Base-by-base conservation (phyloP, 169 alveolate species). In the Plasmodium adleri region DNA sequence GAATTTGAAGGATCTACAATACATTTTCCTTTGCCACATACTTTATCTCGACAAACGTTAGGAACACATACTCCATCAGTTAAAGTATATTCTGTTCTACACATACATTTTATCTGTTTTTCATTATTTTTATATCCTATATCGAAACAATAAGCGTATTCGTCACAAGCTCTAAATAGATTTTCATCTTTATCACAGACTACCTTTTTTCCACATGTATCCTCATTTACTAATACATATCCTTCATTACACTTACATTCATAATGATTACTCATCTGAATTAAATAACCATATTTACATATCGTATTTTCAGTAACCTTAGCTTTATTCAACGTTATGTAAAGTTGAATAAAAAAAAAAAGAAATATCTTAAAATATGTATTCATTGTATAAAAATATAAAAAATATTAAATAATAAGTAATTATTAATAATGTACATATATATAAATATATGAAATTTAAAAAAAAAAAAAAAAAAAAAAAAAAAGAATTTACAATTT, bases 1-100 rank as follows among this genome's bases (percentile, higher is more conserved):
- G 26, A 10, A 45, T 76, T 43, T 3, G 0, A 5, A 10, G 71
- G 58, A 50, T 76, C 76, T 6, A 24, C 5, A 28, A 76, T 15
- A 20, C 89, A 76, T 43, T 76, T 76, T 76, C 89, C 89, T 17
- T 49, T 1, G 0, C 32, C 71, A 76, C 89, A 76, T 5, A 22
- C 56, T 17, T 13, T 8, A 13, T 56, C 22, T 12, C 15, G 6
- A 63, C 89, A 76, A 47, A 1, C 39, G 0, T 0, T 0, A 64
- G 76, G 74, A 26, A 26, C n/a, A 56, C 89, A 76, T 58, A 5
- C 12, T 2, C 17, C 43, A 4, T 26, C n/a, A 12, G 12, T 0
- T 28, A 5, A 0, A 15, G 22, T 13, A 56, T 63, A 64, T 3
- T 24, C 54, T 49, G 3, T 20, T 13, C 3, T 26, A 20, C 89